Evolutionary conservation across 2,329 filamentous ascomycete species (phyloP), one percentile per base, ranked within the genome.

Genomic region (Macrophomina tecta): DNA sequence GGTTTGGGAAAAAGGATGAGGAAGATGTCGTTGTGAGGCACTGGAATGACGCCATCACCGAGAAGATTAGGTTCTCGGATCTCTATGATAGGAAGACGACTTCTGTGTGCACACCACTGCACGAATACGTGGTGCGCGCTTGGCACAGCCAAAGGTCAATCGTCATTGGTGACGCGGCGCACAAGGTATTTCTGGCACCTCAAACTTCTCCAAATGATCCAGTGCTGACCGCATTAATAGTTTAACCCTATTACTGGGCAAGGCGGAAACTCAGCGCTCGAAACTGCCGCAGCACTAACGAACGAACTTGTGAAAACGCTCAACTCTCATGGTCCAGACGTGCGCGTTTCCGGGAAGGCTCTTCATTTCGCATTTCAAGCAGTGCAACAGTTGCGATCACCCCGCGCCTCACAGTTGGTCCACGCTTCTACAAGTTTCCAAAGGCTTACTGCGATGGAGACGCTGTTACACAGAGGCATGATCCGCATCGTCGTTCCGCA

Each of bases 141-240:
- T 82, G 81, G 77, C 74, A 79, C 58, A 80, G 74, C 42, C 72
- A 75, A 14, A 71, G 81, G 14, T 76, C 80, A 3, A 72, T 82
- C 1, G 70, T 76, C 1, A 74, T 83, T 7, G 81, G 81, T 0
- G 81, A 83, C 68, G 73, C 80, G 0, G 78, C 74, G 4, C 80
- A 83, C 68, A 83, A 82, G 74, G 78, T 76, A 70, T 23, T 23
- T 23, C 23, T 23, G 23, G 23, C 23, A 3, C 2, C 23, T 23
- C 23, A 23, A 23, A 23, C 23, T 23, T 3, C 23, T 23, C 23
- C 23, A 23, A 23, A 23, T 23, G 23, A 23, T 23, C 23, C 23
- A 3, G 23, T 23, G 23, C 65, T 30, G 30, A 7, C 0, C 23
- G 6, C n/a, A 5, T 32, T 30, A 14, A 4, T 5, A 56, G 42